A percentile compares a stretch with the other conserved stretches of the same genome.
Conservation (phyloP, 2,329 filamentous ascomycete genomes). For the Trichophyton mentagrophytes region DNA sequence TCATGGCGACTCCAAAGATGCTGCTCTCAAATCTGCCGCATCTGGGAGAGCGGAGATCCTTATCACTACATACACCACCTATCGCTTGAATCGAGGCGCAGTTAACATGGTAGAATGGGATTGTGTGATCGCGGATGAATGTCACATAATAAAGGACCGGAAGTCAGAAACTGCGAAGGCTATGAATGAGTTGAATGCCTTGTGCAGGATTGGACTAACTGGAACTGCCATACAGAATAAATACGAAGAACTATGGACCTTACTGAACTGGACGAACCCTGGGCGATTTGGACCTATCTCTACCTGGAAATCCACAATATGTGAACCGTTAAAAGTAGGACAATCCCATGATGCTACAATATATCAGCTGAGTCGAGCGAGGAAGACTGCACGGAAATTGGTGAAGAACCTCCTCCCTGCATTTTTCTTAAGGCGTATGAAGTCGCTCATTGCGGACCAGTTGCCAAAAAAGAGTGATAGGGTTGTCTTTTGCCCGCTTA, state of each 20-base stretch:
- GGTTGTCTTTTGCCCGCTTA: constrained; percentile 89
- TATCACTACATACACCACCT: constrained; percentile 89
- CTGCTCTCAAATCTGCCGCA: constrained; percentile 57
- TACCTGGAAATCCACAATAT: constrained; percentile 69
- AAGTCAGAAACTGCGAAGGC: constrained; percentile 65
- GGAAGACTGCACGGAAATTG: constrained; percentile 71
- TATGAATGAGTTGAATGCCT: constrained; percentile 79
- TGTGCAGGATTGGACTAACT: constrained; percentile 85
- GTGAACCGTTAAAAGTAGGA: constrained; percentile 67
- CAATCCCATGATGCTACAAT: constrained; percentile 87
- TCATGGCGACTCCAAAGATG: constrained; percentile 60
- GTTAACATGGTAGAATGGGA: constrained; percentile 89
- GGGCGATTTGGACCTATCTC: constrained; percentile 53
- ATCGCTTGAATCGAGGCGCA: constrained; percentile 58
- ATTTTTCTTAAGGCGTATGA: constrained; percentile 87
- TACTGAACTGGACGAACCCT: constrained; percentile 93
- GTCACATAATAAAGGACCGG: constrained; percentile 74
- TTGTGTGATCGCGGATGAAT: constrained; percentile 87
- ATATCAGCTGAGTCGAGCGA: constrained; percentile 65
- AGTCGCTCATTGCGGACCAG: constrained; percentile 80
- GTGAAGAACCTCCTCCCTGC: constrained; percentile 76
- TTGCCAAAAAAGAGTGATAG: constrained; percentile 88
- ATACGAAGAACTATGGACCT: constrained; percentile 92
- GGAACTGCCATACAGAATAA: constrained; percentile 97
- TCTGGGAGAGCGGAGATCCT: constrained; percentile 75